Evolutionary conservation across 108 stramenopile species (phyloP).

Genomic region (Pelagomonas calceolata): DNA sequence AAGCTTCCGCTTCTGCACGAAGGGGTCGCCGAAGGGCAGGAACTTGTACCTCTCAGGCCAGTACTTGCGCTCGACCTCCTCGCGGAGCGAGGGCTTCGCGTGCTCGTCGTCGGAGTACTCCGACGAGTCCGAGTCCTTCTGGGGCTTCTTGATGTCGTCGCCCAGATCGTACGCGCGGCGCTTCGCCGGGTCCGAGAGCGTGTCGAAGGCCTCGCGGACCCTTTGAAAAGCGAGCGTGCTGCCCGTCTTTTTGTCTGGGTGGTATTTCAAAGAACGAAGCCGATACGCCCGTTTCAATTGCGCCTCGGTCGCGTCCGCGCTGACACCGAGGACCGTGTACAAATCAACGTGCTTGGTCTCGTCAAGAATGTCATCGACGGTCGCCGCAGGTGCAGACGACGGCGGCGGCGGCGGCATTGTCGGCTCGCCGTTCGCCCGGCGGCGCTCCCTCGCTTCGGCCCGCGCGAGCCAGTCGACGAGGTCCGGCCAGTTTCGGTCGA

Average conservation of each 20-base stretch:
- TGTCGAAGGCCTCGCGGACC: conserved; percentile 19
- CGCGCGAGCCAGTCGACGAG: background rate
- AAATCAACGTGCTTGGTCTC: conserved; percentile 6
- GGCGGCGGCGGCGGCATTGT: too few species aligned
- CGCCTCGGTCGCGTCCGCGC: conserved; percentile 9
- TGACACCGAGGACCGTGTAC: conserved; percentile 21
- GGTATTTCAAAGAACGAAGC: conserved; percentile 11
- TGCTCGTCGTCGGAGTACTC: background rate
- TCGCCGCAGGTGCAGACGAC: too few species aligned
- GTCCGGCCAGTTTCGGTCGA: background rate
- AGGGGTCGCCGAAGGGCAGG: background rate
- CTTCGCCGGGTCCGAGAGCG: conserved; percentile 22
- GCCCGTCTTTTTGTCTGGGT: conserved; percentile 17
- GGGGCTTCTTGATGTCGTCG: conserved; percentile 2
- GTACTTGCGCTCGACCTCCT: background rate
- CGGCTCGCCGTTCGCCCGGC: background rate
- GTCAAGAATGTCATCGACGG: background rate
- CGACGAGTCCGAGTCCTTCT: background rate
- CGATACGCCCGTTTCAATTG: conserved; percentile 16
- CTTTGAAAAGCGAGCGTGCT: conserved; percentile 11
- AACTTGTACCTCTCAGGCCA: background rate
- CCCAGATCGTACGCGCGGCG: conserved; percentile 17
- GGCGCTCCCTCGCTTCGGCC: background rate
- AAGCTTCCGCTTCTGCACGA: background rate
- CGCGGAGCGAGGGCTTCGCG: background rate